These are phyloP conservation scores for Syncephalastrum racemosum DNA, from an alignment of 371 early-diverging fungal species.

Conservation along the genomic window DNA sequence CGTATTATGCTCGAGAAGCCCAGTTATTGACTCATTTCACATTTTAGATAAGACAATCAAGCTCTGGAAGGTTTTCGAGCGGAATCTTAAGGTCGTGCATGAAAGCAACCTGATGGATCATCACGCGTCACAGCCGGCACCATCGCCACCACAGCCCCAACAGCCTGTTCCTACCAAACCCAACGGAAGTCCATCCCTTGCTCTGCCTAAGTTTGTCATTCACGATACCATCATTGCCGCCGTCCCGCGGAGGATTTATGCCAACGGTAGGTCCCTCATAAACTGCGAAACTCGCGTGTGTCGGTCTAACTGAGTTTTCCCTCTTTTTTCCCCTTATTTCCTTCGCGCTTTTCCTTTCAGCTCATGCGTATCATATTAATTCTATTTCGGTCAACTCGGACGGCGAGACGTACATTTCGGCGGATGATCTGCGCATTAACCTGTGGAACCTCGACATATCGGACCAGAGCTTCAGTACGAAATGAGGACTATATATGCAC, in stretches of 20 bases:
- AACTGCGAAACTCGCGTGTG: too few species aligned
- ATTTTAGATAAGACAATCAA: constrained; percentile 87
- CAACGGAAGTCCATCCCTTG: constrained; percentile 27
- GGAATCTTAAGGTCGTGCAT: constrained; percentile 76
- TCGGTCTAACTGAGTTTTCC: neutral
- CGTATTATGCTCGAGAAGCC: neutral
- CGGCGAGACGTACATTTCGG: constrained; percentile 87
- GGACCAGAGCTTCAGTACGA: constrained; percentile 79
- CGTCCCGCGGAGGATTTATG: constrained; percentile 79
- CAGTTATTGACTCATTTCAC: neutral
- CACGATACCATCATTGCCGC: constrained; percentile 87
- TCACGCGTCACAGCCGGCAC: constrained; percentile 26
- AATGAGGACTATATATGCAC: neutral
- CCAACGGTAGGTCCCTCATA: constrained; percentile 55
- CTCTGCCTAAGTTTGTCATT: constrained; percentile 73
- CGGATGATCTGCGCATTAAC: constrained; percentile 95
- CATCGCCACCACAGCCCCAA: neutral
- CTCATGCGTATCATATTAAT: constrained; percentile 95
- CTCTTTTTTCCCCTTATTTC: too few species aligned
- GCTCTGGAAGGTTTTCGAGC: constrained; percentile 92
- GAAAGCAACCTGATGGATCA: constrained; percentile 73
- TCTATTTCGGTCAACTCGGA: constrained; percentile 92
- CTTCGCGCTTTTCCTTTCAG: too few species aligned
- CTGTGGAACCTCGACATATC: constrained; percentile 89
- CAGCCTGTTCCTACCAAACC: too few species aligned